phyloP scores from a whole-genome alignment of 352 stramenopile genomes.

The Blastocystis sp. region DNA sequence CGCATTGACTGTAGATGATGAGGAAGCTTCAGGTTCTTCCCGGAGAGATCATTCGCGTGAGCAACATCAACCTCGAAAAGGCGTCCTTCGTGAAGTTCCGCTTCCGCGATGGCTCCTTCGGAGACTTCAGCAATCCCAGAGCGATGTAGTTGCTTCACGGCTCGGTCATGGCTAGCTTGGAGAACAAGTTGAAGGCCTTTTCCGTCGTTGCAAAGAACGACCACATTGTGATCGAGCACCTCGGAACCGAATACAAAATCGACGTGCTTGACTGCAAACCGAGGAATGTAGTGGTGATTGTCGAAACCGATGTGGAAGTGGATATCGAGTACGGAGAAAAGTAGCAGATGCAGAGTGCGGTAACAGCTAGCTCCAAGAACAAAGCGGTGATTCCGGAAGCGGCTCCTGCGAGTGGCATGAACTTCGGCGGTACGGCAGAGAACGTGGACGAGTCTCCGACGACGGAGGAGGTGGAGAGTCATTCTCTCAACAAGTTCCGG shows the following conservation, averaged over 20 bases:
- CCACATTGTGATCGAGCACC: slow-evolving; percentile 36
- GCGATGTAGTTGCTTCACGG: slow-evolving; percentile 8
- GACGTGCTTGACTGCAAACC: slow-evolving; percentile 41
- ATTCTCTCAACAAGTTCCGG: slow-evolving; percentile 32
- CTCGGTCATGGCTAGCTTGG: background rate
- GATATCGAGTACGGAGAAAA: slow-evolving; percentile 51
- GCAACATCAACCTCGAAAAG: slow-evolving; percentile 42
- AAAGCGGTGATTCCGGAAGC: slow-evolving; percentile 17
- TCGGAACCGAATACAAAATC: slow-evolving; percentile 51
- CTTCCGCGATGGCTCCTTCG: slow-evolving; percentile 43
- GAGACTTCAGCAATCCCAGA: slow-evolving; percentile 38
- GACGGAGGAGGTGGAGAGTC: background rate
- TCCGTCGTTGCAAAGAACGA: slow-evolving; percentile 34
- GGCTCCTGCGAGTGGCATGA: background rate
- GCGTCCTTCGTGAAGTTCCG: slow-evolving; percentile 51
- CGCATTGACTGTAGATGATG: slow-evolving; percentile 27
- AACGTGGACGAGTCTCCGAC: background rate
- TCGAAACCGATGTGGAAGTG: slow-evolving; percentile 63
- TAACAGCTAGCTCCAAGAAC: background rate
- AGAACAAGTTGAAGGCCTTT: slow-evolving; percentile 63
- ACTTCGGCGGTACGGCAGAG: background rate
- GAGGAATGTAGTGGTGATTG: slow-evolving; percentile 36
- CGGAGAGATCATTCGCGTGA: background rate
- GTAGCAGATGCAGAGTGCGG: background rate
- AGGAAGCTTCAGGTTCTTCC: slow-evolving; percentile 22